Percentiles rank a stretch among this genome's conserved stretches.
phyloP scores from a whole-genome alignment of 2,329 filamentous ascomycete genomes.

The Trichoderma hamatum region DNA sequence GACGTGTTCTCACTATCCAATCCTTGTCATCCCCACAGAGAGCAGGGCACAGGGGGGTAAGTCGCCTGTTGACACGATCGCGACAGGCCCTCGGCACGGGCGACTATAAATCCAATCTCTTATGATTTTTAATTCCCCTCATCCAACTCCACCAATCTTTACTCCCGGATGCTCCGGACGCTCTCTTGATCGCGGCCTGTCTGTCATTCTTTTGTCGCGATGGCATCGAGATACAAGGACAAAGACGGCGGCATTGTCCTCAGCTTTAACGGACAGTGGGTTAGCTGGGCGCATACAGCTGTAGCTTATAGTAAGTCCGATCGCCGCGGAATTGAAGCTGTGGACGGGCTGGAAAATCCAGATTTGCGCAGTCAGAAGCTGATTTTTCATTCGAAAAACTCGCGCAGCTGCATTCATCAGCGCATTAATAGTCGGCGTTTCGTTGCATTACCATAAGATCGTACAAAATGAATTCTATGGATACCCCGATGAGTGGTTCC shows the following conservation, averaged over 20 bases:
- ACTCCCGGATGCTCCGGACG: slow-evolving; percentile 40
- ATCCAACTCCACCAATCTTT: slow-evolving; percentile 13
- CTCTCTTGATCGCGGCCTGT: slow-evolving; percentile 33
- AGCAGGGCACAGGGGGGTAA: slow-evolving; percentile 25
- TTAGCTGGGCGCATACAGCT: slow-evolving; percentile 84
- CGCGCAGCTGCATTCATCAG: slow-evolving; percentile 76
- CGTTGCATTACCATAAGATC: slow-evolving; percentile 93
- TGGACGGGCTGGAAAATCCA: background rate
- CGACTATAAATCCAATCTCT: slow-evolving; percentile 25
- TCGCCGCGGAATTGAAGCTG: background rate
- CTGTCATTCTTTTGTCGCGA: slow-evolving; percentile 33
- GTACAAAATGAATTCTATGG: slow-evolving; percentile 96
- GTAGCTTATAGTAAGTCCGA: slow-evolving; percentile 72
- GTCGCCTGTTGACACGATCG: slow-evolving; percentile 28
- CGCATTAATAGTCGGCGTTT: slow-evolving; percentile 77
- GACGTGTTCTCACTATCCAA: slow-evolving; percentile 24
- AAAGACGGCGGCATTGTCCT: slow-evolving; percentile 63
- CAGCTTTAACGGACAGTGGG: slow-evolving; percentile 81
- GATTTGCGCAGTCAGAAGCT: slow-evolving; percentile 30
- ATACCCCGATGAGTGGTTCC: slow-evolving; percentile 95
- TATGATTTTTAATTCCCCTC: slow-evolving; percentile 22
- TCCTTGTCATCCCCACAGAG: slow-evolving; percentile 24
- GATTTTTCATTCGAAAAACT: background rate
- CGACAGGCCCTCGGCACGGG: slow-evolving; percentile 31
- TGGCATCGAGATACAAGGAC: slow-evolving; percentile 61